These are phyloP conservation scores for Claviceps sp. DNA, from an alignment of 2,329 filamentous ascomycete genomes.

Conservation along the genomic window DNA sequence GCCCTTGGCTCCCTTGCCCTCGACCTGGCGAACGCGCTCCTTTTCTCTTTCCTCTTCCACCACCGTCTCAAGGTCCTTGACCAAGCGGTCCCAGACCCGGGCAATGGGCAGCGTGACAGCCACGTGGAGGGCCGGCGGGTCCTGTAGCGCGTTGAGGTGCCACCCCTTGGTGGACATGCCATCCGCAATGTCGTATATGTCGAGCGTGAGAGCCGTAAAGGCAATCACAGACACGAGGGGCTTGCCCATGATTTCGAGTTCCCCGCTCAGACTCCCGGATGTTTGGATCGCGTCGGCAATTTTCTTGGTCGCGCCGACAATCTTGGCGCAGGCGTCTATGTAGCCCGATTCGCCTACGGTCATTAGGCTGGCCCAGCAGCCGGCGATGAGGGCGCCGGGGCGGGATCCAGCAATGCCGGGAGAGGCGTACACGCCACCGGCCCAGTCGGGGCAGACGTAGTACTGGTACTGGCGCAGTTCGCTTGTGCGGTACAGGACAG, in stretches of 20 bases:
- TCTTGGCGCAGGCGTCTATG: conserved; percentile 71
- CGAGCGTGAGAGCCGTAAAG: conserved; percentile 69
- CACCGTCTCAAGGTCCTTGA: conserved; percentile 56
- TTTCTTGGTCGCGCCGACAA: conserved; percentile 76
- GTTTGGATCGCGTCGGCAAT: conserved; percentile 62
- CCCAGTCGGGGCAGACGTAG: conserved; percentile 91
- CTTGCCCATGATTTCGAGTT: conserved; percentile 69
- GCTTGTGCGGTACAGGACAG: conserved; percentile 74
- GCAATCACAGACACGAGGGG: conserved; percentile 85
- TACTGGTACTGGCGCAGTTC: conserved; percentile 81
- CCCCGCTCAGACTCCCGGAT: conserved; percentile 52
- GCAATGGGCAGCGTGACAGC: conserved; percentile 83
- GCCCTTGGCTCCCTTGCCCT: conserved; percentile 53
- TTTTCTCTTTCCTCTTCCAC: conserved; percentile 67
- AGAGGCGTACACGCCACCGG: conserved; percentile 88
- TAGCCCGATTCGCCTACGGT: conserved; percentile 78
- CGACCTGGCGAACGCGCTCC: conserved; percentile 56
- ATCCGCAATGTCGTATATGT: conserved; percentile 92
- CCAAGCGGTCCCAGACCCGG: conserved; percentile 65
- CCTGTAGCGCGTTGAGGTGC: conserved; percentile 92
- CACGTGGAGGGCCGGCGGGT: conserved; percentile 82
- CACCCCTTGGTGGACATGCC: conserved; percentile 73
- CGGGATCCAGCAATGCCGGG: conserved; percentile 84
- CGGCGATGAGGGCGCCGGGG: conserved; percentile 86
- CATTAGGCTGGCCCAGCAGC: conserved; percentile 91